Conservation (phyloP, 345 rosid species). For the Kernera saxatilis region DNA sequence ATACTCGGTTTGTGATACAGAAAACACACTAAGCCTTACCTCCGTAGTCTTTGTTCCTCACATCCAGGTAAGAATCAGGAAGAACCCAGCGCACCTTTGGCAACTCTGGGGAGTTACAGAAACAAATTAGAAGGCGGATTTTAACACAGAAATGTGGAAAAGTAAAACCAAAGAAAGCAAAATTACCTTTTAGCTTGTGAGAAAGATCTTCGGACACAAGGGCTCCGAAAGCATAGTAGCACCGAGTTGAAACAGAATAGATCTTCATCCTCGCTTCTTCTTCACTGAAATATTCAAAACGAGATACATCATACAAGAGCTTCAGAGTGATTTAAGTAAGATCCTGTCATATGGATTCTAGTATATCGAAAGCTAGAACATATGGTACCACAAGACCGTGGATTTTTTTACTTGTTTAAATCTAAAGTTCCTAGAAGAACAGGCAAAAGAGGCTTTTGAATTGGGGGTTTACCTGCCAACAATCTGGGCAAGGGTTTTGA, state of each 20-base stretch:
- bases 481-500: constrained; percentile 62
- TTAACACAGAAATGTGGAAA: not conserved
- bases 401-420: not conserved
- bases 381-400: not conserved
- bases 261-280: constrained; percentile 89
- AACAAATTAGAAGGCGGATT: not conserved
- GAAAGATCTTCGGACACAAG: constrained; percentile 72
- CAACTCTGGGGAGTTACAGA: constrained; percentile 42
- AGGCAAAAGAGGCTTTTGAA: not conserved
- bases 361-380: not conserved
- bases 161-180: not conserved
- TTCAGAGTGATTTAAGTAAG: not conserved
- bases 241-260: constrained; percentile 70
- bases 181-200: constrained; percentile 63
- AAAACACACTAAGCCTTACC: constrained; percentile 40
- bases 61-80: constrained; percentile 94
- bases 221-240: constrained; percentile 86
- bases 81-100: constrained; percentile 92
- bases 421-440: not conserved
- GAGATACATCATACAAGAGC: not conserved
- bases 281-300: constrained; percentile 40
- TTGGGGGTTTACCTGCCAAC: constrained; percentile 58
- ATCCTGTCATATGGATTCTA: not conserved
- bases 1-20: not conserved
- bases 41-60: constrained; percentile 89